phyloP scores from a whole-genome alignment of 768 basidiomycete species.

The Cystofilobasidium capitatum region DNA sequence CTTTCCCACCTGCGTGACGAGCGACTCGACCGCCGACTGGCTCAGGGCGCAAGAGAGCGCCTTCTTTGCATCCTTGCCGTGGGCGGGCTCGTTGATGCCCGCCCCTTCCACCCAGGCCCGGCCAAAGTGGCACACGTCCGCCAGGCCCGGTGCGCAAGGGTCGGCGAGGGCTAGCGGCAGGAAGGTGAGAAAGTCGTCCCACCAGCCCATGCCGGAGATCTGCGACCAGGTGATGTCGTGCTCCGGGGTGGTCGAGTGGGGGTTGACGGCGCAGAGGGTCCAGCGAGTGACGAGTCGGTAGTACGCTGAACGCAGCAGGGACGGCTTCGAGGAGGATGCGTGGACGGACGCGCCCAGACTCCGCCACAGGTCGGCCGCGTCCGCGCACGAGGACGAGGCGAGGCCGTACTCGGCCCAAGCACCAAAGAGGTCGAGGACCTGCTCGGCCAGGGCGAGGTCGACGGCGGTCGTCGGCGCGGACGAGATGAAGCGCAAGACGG shows the following conservation, averaged over 20 bases:
- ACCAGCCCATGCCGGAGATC: slow-evolving; percentile 68
- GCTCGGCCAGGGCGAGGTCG: slow-evolving; percentile 45
- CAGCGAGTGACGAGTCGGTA: slow-evolving; percentile 56
- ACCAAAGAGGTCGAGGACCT: slow-evolving; percentile 51
- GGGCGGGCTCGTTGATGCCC: slow-evolving; percentile 55
- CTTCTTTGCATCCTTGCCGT: slow-evolving; percentile 8
- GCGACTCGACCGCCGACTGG: neutral
- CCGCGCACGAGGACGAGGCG: slow-evolving; percentile 58
- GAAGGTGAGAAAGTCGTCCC: slow-evolving; percentile 42
- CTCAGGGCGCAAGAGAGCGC: neutral
- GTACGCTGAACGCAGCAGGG: slow-evolving; percentile 47
- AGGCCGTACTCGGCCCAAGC: slow-evolving; percentile 68
- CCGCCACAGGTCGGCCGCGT: slow-evolving; percentile 51
- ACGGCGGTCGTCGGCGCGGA: slow-evolving; percentile 54
- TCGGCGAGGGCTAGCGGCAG: neutral
- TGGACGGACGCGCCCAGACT: slow-evolving; percentile 41
- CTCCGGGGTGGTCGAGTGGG: slow-evolving; percentile 71
- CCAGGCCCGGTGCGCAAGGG: neutral
- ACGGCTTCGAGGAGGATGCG: neutral
- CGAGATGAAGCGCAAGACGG: slow-evolving; percentile 16
- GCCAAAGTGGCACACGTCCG: slow-evolving; percentile 5
- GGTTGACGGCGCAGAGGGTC: slow-evolving; percentile 77
- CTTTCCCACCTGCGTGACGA: neutral
- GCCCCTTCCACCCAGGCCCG: slow-evolving; percentile 68
- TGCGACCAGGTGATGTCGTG: slow-evolving; percentile 90